Conservation (phyloP, 306 rosid species). For the Malus asiatica region DNA sequence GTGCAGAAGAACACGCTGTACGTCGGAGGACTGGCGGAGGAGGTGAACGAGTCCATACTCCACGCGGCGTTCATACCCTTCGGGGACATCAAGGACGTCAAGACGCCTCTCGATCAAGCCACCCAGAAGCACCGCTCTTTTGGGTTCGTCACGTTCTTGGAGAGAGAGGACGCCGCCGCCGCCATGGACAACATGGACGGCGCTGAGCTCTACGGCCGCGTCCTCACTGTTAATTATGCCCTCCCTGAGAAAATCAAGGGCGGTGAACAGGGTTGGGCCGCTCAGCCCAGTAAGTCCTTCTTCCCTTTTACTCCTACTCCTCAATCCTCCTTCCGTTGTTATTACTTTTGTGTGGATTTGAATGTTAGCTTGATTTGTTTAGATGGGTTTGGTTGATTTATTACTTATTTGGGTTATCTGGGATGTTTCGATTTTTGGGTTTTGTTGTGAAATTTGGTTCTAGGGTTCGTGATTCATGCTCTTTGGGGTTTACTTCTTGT, state of each 20-base stretch:
- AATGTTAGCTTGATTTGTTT: background rate
- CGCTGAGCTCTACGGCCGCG: conserved; percentile 94
- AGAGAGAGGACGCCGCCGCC: conserved; percentile 79
- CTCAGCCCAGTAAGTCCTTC: conserved; percentile 66
- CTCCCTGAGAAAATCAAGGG: conserved; percentile 89
- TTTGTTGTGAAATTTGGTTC: background rate
- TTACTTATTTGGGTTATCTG: background rate
- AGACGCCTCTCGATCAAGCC: conserved; percentile 90
- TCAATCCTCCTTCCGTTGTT: background rate
- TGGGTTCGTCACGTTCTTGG: conserved; percentile 91
- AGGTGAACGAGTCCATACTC: conserved; percentile 72
- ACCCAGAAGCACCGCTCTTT: conserved; percentile 97
- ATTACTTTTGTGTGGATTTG: background rate
- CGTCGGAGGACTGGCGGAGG: conserved; percentile 91
- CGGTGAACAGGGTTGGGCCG: conserved; percentile 99
- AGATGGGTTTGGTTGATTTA: background rate
- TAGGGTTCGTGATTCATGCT: background rate
- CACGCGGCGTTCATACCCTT: conserved; percentile 90
- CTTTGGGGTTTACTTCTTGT: background rate
- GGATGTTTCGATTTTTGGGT: background rate
- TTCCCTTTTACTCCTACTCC: background rate
- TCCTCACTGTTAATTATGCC: conserved; percentile 91
- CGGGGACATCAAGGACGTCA: conserved; percentile 91
- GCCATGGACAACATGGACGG: conserved; percentile 99
- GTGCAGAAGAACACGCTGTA: conserved; percentile 90